Conservation (phyloP, 805 yeast genomes). For the Scheffersomyces lignosus region DNA sequence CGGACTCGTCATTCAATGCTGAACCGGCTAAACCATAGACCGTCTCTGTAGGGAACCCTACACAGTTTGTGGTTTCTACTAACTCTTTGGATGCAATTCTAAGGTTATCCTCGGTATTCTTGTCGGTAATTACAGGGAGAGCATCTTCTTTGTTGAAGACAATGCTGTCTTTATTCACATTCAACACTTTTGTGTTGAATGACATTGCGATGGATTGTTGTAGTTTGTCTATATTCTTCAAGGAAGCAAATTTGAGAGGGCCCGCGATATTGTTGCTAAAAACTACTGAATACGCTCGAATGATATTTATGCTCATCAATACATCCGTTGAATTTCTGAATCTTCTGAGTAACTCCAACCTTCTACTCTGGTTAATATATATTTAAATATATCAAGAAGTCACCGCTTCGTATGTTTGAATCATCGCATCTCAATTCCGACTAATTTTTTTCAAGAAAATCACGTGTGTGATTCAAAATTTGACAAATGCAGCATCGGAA, state of each 20-base stretch:
- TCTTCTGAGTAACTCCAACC: too few relatives aligned
- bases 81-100: constrained; percentile 60
- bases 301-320: neutral
- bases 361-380: too few relatives aligned
- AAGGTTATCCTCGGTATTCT: constrained; percentile 51
- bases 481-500: too few relatives aligned
- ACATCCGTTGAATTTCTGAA: too few relatives aligned
- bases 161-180: constrained; percentile 56
- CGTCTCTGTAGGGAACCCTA: constrained; percentile 96
- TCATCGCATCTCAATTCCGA: too few relatives aligned
- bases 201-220: constrained; percentile 5
- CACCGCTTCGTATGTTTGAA: too few relatives aligned
- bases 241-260: neutral
- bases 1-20: constrained; percentile 71
- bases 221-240: neutral
- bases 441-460: too few relatives aligned
- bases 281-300: neutral
- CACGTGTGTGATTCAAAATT: too few relatives aligned
- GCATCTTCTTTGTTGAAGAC: constrained; percentile 44
- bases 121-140: constrained; percentile 49
- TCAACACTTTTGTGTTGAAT: constrained; percentile 41
- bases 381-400: too few relatives aligned
- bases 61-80: constrained; percentile 53
- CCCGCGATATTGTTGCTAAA: neutral
- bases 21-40: constrained; percentile 96